Percentiles rank a stretch among this genome's conserved stretches.
Conservation (phyloP, 768 basidiomycete species). For the Hirschioporus abietinus region DNA sequence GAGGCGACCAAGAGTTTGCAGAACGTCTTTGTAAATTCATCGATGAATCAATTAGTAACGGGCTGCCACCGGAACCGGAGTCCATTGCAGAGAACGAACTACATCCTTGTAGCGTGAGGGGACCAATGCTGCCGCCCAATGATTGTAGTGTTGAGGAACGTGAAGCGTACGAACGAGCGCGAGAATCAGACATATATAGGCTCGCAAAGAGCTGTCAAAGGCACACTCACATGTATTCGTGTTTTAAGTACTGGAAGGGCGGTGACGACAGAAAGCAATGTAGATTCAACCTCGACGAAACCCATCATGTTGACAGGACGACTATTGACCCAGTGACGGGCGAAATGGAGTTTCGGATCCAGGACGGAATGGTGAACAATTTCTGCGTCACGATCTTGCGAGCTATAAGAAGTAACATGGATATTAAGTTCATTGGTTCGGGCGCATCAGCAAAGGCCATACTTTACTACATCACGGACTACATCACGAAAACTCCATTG, state of each 20-base stretch:
- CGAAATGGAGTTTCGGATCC: slow-evolving; percentile 24
- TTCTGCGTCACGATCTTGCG: slow-evolving; percentile 35
- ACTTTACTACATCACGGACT: slow-evolving; percentile 43
- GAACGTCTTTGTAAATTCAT: slow-evolving; percentile 18
- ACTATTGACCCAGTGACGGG: slow-evolving; percentile 27
- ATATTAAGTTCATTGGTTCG: slow-evolving; percentile 40
- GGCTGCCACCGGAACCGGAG: slow-evolving; percentile 17
- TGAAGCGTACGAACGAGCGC: background rate
- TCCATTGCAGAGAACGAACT: slow-evolving; percentile 9
- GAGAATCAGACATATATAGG: slow-evolving; percentile 20
- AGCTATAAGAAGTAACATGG: slow-evolving; percentile 39
- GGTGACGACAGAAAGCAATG: slow-evolving; percentile 21
- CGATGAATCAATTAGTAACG: slow-evolving; percentile 23
- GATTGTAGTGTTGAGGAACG: background rate
- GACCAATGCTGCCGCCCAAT: background rate
- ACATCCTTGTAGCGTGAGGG: slow-evolving; percentile 20
- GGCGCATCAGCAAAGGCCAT: slow-evolving; percentile 37
- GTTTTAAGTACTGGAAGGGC: slow-evolving; percentile 33
- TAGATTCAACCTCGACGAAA: slow-evolving; percentile 25
- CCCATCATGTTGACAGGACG: slow-evolving; percentile 12
- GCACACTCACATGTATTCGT: slow-evolving; percentile 29
- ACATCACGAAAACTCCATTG: slow-evolving; percentile 40
- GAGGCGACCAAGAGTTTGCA: slow-evolving; percentile 17
- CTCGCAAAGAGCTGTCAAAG: slow-evolving; percentile 24
- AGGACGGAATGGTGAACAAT: slow-evolving; percentile 39